Evolutionary conservation across 805 yeast genomes (phyloP), one percentile per base, ranked within the genome.

Genomic region (Wickerhamiella nectarea): DNA sequence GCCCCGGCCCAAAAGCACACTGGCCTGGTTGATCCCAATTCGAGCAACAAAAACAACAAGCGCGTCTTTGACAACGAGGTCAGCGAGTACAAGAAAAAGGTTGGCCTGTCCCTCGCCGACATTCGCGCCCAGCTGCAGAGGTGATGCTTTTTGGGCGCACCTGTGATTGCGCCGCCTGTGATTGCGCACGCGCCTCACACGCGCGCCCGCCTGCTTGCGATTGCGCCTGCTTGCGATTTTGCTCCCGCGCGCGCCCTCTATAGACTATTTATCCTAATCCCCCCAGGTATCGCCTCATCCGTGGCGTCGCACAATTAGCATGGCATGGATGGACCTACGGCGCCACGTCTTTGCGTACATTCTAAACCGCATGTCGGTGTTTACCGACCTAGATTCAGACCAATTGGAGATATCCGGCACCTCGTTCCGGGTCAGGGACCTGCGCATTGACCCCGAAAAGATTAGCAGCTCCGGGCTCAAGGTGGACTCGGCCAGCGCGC

Each of bases 301-400:
- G n/a, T 25, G 31, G 31, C 31, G 15, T 28, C 28, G 28, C 28
- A 25, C 9, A 11, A 22, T 25, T 14, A 26, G 40, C 41, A 54
- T 55, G 57, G 48, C 44, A 12, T 51, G 54, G 54, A 52, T 51
- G 58, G 82, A 80, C 60, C 68, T 87, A 34, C 95, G 86, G 55
- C 80, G 82, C 62, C 68, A 94, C 52, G 71, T 86, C 31, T 71
- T 87, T 35, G 74, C 81, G 35, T 85, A 84, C 59, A 74, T 86
- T 4, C 70, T 87, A 20, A 83, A 81, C 57, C 89, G 84, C 60
- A 72, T 86, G 36, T 76, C 87, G 12, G 63, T 87, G 34, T 83
- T 87, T 55, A 80, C 94, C 1, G 81, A 79, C 51, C 72, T 86
- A 18, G 93, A 86, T 58, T 66, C 85, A 15, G 80, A 85, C 15